Percentiles rank a stretch among this genome's conserved stretches.
Evolutionary conservation across 805 yeast genomes (phyloP).

Genomic region (Hanseniaspora occidentalis): DNA sequence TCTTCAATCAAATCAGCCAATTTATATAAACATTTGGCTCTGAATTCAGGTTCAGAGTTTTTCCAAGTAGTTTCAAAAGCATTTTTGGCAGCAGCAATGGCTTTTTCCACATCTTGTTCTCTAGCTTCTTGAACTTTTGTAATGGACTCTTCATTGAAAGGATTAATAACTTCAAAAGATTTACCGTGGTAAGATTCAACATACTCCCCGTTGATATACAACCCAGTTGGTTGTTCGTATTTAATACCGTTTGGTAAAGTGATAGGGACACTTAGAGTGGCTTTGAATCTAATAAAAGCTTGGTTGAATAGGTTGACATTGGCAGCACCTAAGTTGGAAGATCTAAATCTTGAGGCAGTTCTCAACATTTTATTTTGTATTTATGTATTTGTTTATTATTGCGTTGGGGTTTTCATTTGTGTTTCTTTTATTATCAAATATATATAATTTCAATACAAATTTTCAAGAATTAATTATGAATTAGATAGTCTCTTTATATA

Average conservation of each 20-base stretch:
- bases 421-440: no score
- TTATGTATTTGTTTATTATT: background rate
- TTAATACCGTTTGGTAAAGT: slow-evolving; percentile 58
- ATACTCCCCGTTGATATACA: slow-evolving; percentile 66
- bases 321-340: background rate
- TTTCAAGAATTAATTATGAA: no score
- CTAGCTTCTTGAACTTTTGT: slow-evolving; percentile 55
- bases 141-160: slow-evolving; percentile 60
- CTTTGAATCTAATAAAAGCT: slow-evolving; percentile 3
- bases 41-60: slow-evolving; percentile 48
- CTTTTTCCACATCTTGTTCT: slow-evolving; percentile 65
- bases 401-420: background rate
- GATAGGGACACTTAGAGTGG: slow-evolving; percentile 30
- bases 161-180: slow-evolving; percentile 52
- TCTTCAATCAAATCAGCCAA: slow-evolving; percentile 72
- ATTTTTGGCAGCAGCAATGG: slow-evolving; percentile 72
- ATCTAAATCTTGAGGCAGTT: no score
- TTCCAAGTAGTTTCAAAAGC: slow-evolving; percentile 73
- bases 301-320: no score
- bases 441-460: background rate
- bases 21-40: slow-evolving; percentile 50
- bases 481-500: no score
- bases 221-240: slow-evolving; percentile 67
- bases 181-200: slow-evolving; percentile 39
- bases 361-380: background rate